Conservation (phyloP, 1,284 basidiomycete species). For the Ganoderma sinense region DNA sequence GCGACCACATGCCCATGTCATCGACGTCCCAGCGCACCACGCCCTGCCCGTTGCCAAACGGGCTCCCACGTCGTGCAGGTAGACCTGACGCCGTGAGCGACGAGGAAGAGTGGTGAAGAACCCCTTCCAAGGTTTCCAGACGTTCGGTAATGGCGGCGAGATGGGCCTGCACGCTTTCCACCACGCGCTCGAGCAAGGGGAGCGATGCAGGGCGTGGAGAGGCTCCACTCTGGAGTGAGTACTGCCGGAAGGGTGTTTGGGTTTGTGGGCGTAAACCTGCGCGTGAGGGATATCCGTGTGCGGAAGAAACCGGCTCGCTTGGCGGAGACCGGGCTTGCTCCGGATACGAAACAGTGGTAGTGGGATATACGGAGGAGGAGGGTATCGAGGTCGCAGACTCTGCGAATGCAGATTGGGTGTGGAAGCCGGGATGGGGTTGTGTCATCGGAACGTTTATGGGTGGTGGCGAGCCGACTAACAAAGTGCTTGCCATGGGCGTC, state of each 20-base stretch:
- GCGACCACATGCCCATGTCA: constrained; percentile 82
- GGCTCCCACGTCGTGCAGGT: constrained; percentile 44
- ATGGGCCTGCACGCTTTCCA: constrained; percentile 89
- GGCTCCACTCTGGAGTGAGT: constrained; percentile 33
- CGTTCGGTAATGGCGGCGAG: constrained; percentile 91
- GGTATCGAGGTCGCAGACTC: constrained; percentile 51
- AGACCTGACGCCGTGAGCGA: constrained; percentile 35
- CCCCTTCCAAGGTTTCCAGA: constrained; percentile 76
- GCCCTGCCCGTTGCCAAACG: constrained; percentile 42
- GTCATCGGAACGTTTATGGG: constrained; percentile 48
- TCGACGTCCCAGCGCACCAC: constrained; percentile 66
- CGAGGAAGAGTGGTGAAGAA: constrained; percentile 44
- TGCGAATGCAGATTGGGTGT: constrained; percentile 77
- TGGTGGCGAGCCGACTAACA: constrained; percentile 64
- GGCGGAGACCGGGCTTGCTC: constrained; percentile 35
- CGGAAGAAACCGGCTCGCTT: constrained; percentile 44
- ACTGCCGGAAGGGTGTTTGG: constrained; percentile 47
- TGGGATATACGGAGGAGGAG: constrained; percentile 46
- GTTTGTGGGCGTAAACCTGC: constrained; percentile 44
- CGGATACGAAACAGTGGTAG: constrained; percentile 45
- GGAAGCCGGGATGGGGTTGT: constrained; percentile 77
- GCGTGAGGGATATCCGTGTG: constrained; percentile 30
- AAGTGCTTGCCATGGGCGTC: constrained; percentile 74
- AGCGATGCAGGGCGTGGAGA: constrained; percentile 37
- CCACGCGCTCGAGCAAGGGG: constrained; percentile 66